Evolutionary conservation across 2,329 filamentous ascomycete species (phyloP).

Genomic region (Xylariales sp.): DNA sequence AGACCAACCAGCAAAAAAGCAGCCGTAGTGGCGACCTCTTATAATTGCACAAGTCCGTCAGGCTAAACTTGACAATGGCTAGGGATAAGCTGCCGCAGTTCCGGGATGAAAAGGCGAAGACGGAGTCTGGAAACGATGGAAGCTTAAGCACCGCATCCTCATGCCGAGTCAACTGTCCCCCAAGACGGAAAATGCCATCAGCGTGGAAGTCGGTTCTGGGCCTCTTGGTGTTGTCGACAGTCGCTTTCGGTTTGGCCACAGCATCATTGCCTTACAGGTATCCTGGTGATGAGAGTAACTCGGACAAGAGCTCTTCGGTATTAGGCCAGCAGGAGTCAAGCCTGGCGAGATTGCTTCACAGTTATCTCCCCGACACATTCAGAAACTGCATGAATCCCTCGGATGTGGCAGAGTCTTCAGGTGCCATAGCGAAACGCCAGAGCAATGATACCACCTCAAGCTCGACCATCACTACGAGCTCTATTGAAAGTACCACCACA

Average conservation of each 20-base stretch:
- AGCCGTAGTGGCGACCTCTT: too few relatives aligned
- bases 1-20: too few relatives aligned
- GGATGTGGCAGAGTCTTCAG: constrained; percentile 57
- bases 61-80: constrained; percentile 2
- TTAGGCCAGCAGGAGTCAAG: constrained; percentile 20
- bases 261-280: constrained; percentile 19
- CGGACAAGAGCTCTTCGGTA: constrained; percentile 9
- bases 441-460: constrained; percentile 59
- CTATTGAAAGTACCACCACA: too few relatives aligned
- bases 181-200: constrained; percentile 29
- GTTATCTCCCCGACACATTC: constrained; percentile 58
- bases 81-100: background rate
- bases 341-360: constrained; percentile 57
- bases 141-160: constrained; percentile 1
- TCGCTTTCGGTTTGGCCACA: constrained; percentile 30
- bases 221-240: constrained; percentile 22
- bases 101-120: background rate
- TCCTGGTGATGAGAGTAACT: constrained; percentile 12
- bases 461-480: too few relatives aligned
- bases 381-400: constrained; percentile 65
- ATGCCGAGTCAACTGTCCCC: background rate
- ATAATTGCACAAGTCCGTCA: too few relatives aligned
- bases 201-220: constrained; percentile 29
- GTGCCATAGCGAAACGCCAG: constrained; percentile 58
- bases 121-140: background rate